A percentile compares a stretch with the other conserved stretches of the same genome.
These are phyloP conservation scores for Scheffersomyces illinoinensis DNA, from an alignment of 1,139 yeast genomes.

Conservation along the genomic window DNA sequence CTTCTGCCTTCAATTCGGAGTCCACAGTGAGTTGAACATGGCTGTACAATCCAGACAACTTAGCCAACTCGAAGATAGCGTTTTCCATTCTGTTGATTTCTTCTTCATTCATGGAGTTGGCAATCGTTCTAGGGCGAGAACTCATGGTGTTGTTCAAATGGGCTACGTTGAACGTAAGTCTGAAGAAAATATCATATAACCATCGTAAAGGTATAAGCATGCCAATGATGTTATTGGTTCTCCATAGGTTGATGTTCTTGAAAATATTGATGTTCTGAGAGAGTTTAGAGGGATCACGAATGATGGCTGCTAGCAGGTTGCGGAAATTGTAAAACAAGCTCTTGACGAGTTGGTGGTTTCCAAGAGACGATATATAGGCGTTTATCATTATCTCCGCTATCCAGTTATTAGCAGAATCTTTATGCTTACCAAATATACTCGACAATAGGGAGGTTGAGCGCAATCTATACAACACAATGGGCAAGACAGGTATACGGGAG, in stretches of 20 bases:
- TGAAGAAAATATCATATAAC: conserved; percentile 38
- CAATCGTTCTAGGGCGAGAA: conserved; percentile 37
- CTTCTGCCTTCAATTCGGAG: conserved; percentile 1
- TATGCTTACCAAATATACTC: conserved; percentile 22
- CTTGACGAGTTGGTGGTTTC: conserved; percentile 33
- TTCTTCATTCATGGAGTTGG: conserved; percentile 28
- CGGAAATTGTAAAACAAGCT: conserved; percentile 16
- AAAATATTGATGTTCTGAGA: conserved; percentile 8
- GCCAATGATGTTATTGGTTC: conserved; percentile 34
- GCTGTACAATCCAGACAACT: not conserved
- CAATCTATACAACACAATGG: conserved; percentile 42
- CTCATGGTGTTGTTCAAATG: conserved; percentile 39
- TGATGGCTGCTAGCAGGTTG: not conserved
- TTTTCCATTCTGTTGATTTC: conserved; percentile 31
- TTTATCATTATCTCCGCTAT: conserved; percentile 36
- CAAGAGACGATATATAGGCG: conserved; percentile 42
- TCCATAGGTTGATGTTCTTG: conserved; percentile 30
- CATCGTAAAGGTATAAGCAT: conserved; percentile 38
- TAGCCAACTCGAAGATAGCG: conserved; percentile 15
- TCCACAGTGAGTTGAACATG: not conserved
- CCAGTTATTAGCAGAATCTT: conserved; percentile 19
- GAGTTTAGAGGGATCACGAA: conserved; percentile 3
- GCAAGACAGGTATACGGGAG: conserved; percentile 42
- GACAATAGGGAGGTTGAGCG: conserved; percentile 36
- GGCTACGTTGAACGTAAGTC: conserved; percentile 43